phyloP scores from a whole-genome alignment of 352 stramenopile genomes.

The Salisapilia sapeloensis region DNA sequence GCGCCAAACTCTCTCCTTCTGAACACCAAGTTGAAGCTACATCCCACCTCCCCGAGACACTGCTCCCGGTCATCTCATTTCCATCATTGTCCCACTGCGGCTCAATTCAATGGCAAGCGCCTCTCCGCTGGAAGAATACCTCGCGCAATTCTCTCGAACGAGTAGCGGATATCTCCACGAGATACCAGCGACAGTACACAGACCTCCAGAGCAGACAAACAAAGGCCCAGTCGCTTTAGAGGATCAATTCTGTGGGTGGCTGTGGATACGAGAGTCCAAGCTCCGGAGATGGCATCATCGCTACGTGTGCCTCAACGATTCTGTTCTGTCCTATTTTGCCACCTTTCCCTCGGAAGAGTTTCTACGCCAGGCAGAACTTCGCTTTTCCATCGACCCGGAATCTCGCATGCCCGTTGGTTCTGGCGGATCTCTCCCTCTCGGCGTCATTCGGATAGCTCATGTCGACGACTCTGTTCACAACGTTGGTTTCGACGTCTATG shows the following conservation, averaged over 20 bases:
- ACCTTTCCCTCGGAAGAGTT: constrained; percentile 62
- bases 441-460: constrained; percentile 51
- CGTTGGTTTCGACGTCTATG: constrained; percentile 52
- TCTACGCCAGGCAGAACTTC: constrained; percentile 21
- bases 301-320: constrained; percentile 53
- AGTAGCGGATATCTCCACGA: too few species aligned
- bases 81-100: too few species aligned
- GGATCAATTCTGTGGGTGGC: constrained; percentile 61
- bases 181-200: too few species aligned
- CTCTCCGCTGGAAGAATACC: too few species aligned
- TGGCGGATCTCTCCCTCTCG: constrained; percentile 31
- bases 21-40: too few species aligned
- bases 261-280: constrained; percentile 53
- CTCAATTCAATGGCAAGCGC: too few species aligned
- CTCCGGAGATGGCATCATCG: constrained; percentile 51
- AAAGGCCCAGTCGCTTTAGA: constrained; percentile 22
- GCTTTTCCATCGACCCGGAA: constrained; percentile 10
- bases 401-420: constrained; percentile 16
- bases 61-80: too few species aligned
- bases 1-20: too few species aligned
- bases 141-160: too few species aligned
- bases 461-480: constrained; percentile 29
- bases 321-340: constrained; percentile 53
- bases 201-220: too few species aligned
- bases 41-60: too few species aligned